These are phyloP conservation scores for Epicoccum nigrum DNA, from an alignment of 2,329 filamentous ascomycete genomes.

Conservation along the genomic window DNA sequence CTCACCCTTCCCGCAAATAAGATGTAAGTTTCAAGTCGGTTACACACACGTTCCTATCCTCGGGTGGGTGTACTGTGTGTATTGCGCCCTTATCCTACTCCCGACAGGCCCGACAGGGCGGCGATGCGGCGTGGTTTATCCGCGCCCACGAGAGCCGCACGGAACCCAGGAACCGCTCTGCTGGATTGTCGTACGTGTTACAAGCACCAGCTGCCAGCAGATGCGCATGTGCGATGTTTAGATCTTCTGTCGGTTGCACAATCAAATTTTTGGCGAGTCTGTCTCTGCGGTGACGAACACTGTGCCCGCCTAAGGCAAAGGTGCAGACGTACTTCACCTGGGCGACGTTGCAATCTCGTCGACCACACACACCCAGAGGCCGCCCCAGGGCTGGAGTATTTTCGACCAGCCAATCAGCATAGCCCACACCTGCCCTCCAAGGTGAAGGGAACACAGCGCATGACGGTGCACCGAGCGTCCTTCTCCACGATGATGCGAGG, in stretches of 20 bases:
- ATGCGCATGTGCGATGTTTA: constrained; percentile 14
- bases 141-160: constrained; percentile 18
- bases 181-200: constrained; percentile 6
- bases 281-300: constrained; percentile 18
- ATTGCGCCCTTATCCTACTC: constrained; percentile 15
- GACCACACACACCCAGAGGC: constrained; percentile 24
- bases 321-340: constrained; percentile 17
- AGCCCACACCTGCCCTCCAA: constrained; percentile 5
- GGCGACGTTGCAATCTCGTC: constrained; percentile 36
- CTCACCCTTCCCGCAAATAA: constrained; percentile 28
- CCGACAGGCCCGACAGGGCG: constrained; percentile 17
- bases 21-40: constrained; percentile 24
- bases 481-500: constrained; percentile 6
- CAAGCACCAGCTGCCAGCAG: no score
- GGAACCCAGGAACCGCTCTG: constrained; percentile 15
- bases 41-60: constrained; percentile 24
- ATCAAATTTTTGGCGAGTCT: constrained; percentile 18
- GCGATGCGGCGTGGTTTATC: constrained; percentile 25
- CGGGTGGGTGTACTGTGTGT: constrained; percentile 19
- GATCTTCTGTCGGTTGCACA: constrained; percentile 31
- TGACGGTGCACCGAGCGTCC: constrained; percentile 29
- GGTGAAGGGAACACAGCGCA: constrained; percentile 31
- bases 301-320: constrained; percentile 21
- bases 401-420: constrained; percentile 9
- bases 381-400: constrained; percentile 22